These are phyloP conservation scores for Oryza rufipogon DNA, from an alignment of 176 grass and related monocot species.

Conservation along the genomic window DNA sequence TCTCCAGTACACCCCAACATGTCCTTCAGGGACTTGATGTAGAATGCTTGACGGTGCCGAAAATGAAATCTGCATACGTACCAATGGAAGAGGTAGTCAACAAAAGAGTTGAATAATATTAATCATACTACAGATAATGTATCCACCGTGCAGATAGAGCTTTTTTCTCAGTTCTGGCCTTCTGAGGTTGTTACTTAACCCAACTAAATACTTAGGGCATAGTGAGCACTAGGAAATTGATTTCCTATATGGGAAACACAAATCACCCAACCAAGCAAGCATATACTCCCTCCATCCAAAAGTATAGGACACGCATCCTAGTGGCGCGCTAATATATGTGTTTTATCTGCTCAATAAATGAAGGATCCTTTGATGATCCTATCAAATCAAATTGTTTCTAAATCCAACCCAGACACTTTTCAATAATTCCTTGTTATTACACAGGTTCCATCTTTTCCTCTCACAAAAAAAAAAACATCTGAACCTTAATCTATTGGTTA, in stretches of 20 bases:
- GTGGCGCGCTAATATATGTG: too few relatives aligned
- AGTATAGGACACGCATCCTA: too few relatives aligned
- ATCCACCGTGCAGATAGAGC: constrained; percentile 7
- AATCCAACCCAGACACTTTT: not conserved
- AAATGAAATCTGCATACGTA: constrained; percentile 65
- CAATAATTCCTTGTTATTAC: not conserved
- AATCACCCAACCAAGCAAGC: constrained; percentile 6
- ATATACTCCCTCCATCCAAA: not conserved
- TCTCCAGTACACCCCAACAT: constrained; percentile 98
- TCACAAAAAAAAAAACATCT: not conserved
- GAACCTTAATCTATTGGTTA: too few relatives aligned
- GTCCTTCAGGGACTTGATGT: constrained; percentile 99
- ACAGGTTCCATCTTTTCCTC: not conserved
- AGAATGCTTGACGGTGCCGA: constrained; percentile 62
- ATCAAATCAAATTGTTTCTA: not conserved
- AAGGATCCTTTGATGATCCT: not conserved
- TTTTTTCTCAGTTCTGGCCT: not conserved
- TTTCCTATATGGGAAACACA: constrained; percentile 18
- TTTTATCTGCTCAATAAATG: not conserved
- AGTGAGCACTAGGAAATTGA: not conserved
- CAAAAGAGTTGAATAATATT: not conserved
- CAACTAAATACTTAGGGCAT: constrained; percentile 1
- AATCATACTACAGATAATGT: constrained; percentile 2
- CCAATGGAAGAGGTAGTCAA: constrained; percentile 24
- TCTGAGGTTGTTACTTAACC: not conserved